These are phyloP conservation scores for Ganoderma sinense DNA, from an alignment of 1,284 basidiomycete species.

Conservation along the genomic window DNA sequence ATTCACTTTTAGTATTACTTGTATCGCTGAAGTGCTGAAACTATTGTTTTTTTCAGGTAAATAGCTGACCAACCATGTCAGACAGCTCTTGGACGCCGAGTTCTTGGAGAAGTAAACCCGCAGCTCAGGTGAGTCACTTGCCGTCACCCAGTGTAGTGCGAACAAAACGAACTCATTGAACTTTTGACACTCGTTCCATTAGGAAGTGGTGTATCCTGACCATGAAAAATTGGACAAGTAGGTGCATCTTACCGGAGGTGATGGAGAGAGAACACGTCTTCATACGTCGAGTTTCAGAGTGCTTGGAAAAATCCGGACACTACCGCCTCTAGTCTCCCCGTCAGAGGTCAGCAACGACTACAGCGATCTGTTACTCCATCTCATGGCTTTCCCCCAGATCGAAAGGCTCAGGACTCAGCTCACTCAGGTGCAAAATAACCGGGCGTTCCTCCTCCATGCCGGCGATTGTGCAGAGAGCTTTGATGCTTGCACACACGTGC, in stretches of 20 bases:
- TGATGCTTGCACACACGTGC: conserved; percentile 87
- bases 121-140: conserved; percentile 58
- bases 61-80: conserved; percentile 8
- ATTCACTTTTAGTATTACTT: not conserved
- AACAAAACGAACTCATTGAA: not conserved
- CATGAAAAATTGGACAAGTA: conserved; percentile 54
- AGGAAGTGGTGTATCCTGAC: conserved; percentile 67
- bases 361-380: not conserved
- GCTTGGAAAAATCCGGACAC: conserved; percentile 72
- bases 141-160: not conserved
- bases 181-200: not conserved
- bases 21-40: not conserved
- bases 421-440: conserved; percentile 81
- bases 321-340: conserved; percentile 91
- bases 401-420: conserved; percentile 87
- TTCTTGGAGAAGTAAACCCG: conserved; percentile 70
- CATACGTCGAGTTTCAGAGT: conserved; percentile 55
- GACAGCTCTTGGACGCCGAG: conserved; percentile 51
- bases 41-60: not conserved
- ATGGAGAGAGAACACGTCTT: not conserved
- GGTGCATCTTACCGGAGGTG: conserved; percentile 13
- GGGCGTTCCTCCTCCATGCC: conserved; percentile 95
- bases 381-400: conserved; percentile 59
- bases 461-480: conserved; percentile 98
- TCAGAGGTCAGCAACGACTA: conserved; percentile 69